phyloP scores from a whole-genome alignment of 176 grass and related monocot genomes.

The Bolboschoenus planiculmis region DNA sequence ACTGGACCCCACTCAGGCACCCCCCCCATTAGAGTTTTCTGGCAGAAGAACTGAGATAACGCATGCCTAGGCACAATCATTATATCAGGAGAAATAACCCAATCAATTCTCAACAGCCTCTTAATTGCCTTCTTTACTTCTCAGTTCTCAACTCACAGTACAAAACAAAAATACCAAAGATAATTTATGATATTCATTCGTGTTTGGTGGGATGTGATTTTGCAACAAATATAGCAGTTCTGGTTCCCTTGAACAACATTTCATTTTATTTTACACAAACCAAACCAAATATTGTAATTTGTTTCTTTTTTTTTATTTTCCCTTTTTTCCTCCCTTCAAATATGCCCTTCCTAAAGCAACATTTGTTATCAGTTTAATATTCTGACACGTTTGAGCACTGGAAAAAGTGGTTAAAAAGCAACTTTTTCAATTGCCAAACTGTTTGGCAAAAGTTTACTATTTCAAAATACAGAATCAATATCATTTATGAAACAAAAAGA shows the following conservation, averaged over 20 bases:
- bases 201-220: background rate
- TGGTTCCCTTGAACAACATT: no score
- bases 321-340: background rate
- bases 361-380: background rate
- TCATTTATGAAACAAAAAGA: no score
- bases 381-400: no score
- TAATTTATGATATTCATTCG: background rate
- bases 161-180: background rate
- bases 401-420: no score
- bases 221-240: background rate
- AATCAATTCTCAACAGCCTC: background rate
- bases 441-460: no score
- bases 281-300: no score
- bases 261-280: no score
- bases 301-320: no score
- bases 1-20: background rate
- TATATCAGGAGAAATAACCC: background rate
- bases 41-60: background rate
- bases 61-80: conserved; percentile 3
- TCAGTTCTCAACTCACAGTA: background rate
- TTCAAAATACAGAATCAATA: no score
- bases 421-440: no score
- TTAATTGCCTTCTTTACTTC: no score
- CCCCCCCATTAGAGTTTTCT: no score
- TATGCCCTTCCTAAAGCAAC: background rate